Percentiles rank a stretch among this genome's conserved stretches.
Conservation (phyloP, 192 early-diverging fungal species). For the Cladochytrium replicatum region DNA sequence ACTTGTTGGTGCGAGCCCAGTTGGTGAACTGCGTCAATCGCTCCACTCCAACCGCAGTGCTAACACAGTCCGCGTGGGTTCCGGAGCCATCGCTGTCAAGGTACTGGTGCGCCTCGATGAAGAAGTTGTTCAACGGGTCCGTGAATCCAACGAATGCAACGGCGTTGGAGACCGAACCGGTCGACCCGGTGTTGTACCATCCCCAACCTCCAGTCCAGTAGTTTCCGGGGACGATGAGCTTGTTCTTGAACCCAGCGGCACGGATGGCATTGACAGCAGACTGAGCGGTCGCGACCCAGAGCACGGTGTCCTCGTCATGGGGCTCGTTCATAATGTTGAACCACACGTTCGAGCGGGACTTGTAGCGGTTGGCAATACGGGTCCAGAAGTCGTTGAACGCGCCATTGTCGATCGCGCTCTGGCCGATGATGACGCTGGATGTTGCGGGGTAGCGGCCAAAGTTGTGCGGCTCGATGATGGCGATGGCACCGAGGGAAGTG, state of each 20-base stretch:
- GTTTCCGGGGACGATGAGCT: not conserved
- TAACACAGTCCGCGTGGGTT: constrained; percentile 2
- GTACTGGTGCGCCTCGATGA: constrained; percentile 6
- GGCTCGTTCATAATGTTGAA: constrained; percentile 9
- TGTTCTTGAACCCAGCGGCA: constrained; percentile 1
- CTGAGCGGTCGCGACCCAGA: constrained; percentile 2
- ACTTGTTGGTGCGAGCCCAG: no score
- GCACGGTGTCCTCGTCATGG: not conserved
- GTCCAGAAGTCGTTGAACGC: not conserved
- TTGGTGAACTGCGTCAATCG: no score
- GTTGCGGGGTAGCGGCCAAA: not conserved
- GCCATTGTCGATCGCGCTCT: not conserved
- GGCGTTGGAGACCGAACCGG: no score
- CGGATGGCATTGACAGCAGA: constrained; percentile 7
- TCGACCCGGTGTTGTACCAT: no score
- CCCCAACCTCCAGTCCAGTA: no score
- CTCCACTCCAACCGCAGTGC: no score
- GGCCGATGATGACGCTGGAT: not conserved
- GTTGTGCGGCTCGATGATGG: not conserved
- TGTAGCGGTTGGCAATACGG: not conserved
- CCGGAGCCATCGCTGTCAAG: constrained; percentile 14
- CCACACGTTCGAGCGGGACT: not conserved
- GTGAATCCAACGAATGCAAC: no score
- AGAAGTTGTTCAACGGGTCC: constrained; percentile 7
- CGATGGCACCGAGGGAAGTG: not conserved